A percentile compares a stretch with the other conserved stretches of the same genome.
phyloP scores from a whole-genome alignment of 169 alveolate genomes.

The Besnoitia besnoiti region DNA sequence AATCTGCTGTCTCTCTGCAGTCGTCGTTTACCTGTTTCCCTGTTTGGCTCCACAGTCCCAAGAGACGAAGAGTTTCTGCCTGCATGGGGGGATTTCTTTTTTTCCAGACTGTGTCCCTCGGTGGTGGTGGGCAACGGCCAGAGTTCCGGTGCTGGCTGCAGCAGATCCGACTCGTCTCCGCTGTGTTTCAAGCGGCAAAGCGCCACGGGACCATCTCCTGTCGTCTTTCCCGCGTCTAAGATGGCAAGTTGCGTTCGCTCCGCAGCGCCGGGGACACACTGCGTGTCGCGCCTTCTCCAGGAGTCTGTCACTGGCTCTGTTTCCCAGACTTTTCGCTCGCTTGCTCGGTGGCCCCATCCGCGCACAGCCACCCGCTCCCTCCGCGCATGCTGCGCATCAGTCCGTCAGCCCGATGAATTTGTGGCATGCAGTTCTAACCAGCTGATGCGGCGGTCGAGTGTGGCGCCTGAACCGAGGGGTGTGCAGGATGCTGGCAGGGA shows the following conservation, averaged over 20 bases:
- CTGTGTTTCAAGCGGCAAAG: too few species aligned
- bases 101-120: too few species aligned
- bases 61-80: too few species aligned
- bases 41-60: too few species aligned
- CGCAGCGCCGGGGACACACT: not conserved
- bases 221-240: not conserved
- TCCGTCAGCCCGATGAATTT: not conserved
- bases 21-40: too few species aligned
- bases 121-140: too few species aligned
- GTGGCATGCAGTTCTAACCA: not conserved
- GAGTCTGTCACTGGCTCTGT: not conserved
- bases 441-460: not conserved
- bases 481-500: not conserved
- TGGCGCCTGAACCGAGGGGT: not conserved
- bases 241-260: not conserved
- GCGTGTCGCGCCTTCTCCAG: not conserved
- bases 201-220: too few species aligned
- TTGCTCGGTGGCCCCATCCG: not conserved
- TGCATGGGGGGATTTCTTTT: too few species aligned
- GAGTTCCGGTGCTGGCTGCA: too few species aligned
- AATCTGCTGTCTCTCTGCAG: too few species aligned
- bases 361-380: not conserved
- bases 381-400: not conserved
- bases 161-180: too few species aligned
- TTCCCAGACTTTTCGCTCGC: not conserved